Base-by-base conservation (phyloP, 208 protist species). In the Trypanosoma conorhini region DNA sequence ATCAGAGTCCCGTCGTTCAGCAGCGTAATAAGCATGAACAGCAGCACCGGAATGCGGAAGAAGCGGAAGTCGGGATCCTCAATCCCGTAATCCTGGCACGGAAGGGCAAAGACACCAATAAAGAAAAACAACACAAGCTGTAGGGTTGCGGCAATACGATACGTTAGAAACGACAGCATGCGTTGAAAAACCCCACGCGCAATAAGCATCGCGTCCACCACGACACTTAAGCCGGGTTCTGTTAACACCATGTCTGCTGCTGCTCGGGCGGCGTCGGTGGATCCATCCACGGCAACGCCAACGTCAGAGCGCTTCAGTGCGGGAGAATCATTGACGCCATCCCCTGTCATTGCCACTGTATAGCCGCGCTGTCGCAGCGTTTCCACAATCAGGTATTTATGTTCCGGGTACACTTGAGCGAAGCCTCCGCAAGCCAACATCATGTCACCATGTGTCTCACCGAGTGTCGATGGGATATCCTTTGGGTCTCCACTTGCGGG, bases 311-410 rank as follows among this genome's bases (percentile, higher is more conserved):
- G 84, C 81, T 98, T 98, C 58, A 99, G 73, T 21, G 97, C 95
- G 48, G 97, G 97, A 24, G 96, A 89, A 77, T 99, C 97, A 82
- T 98, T 98, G 5, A 98, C 95, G 63, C 98, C 98, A 85, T 99
- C 98, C 66, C 98, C 98, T 56, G 96, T 99, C 97, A 99, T 99
- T 63, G 95, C 97, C 35, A 93, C 88, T 26, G 95, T 91, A 78
- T 95, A 92, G 31, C 91, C 88, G 22, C 80, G 72, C 63, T 96
- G 81, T 65, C 98, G 94, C 52, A 98, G 86, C 24, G 86, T 73
- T 72, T 96, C 80, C 7, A 99, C 95, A 79, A 98, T 98, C 38
- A 96, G 80, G 72, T 92, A 98, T 77, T 99, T 99, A 82, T 98
- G 90, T 79, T 98, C 95, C 30, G 97, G 97, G 74, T 93, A 96